A percentile compares a stretch with the other conserved stretches of the same genome.
Conservation (phyloP, 2,329 filamentous ascomycete genomes). For the Cercospora janseana region DNA sequence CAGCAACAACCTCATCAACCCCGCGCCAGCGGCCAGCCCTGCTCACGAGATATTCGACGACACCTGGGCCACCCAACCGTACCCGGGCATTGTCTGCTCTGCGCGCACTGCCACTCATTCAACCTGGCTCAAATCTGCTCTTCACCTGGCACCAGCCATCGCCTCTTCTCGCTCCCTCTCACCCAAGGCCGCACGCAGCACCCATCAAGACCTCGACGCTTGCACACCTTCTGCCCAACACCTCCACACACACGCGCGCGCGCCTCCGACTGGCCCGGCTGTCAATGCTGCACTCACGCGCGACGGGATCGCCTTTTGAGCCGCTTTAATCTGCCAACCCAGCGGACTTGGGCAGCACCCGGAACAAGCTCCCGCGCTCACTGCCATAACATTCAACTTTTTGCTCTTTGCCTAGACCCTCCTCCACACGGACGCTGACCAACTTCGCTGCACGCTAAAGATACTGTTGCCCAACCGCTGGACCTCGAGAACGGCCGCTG, state of each 20-base stretch:
- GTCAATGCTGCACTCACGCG: slow-evolving; percentile 4
- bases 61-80: slow-evolving; percentile 26
- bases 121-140: slow-evolving; percentile 22
- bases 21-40: slow-evolving; percentile 25
- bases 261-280: slow-evolving; percentile 1
- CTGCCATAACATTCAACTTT: slow-evolving; percentile 23
- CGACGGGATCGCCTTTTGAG: slow-evolving; percentile 11
- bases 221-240: neutral
- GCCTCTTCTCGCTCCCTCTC: slow-evolving; percentile 30
- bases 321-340: slow-evolving; percentile 21
- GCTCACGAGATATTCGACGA: slow-evolving; percentile 23
- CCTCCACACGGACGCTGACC: slow-evolving; percentile 16
- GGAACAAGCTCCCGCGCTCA: slow-evolving; percentile 26
- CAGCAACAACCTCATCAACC: slow-evolving; percentile 20
- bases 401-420: slow-evolving; percentile 17
- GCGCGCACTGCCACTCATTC: slow-evolving; percentile 25
- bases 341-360: slow-evolving; percentile 26
- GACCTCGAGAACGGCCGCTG: slow-evolving; percentile 4
- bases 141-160: too few species aligned
- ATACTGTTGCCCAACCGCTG: slow-evolving; percentile 7
- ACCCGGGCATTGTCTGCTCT: slow-evolving; percentile 24
- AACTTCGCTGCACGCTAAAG: slow-evolving; percentile 8
- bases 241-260: neutral
- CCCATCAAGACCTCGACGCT: too few species aligned
- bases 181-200: too few species aligned